Conservation (phyloP, 805 yeast genomes). For the Saitoella complicata region DNA sequence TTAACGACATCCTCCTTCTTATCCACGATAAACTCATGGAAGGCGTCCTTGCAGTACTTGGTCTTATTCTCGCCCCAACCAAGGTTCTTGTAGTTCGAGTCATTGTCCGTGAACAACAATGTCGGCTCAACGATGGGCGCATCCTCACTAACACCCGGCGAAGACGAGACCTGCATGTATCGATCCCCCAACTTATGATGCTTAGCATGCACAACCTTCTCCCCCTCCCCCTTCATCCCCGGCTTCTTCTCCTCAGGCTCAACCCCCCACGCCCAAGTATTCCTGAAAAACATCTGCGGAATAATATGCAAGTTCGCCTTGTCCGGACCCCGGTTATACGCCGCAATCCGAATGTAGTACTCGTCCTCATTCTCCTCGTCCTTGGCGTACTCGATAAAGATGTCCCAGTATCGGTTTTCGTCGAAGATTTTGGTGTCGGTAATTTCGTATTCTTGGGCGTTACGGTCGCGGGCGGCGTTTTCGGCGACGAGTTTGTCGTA, state of each 20-base stretch:
- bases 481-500: conserved; percentile 56
- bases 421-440: conserved; percentile 55
- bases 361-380: conserved; percentile 68
- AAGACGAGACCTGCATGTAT: conserved; percentile 59
- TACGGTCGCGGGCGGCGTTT: conserved; percentile 47
- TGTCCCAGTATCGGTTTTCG: conserved; percentile 67
- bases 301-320: conserved; percentile 78
- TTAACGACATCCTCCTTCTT: conserved; percentile 46
- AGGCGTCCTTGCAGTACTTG: conserved; percentile 68
- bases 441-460: conserved; percentile 64
- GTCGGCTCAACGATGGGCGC: conserved; percentile 57
- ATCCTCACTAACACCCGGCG: conserved; percentile 52
- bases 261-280: conserved; percentile 87
- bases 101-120: conserved; percentile 76
- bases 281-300: conserved; percentile 73
- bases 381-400: conserved; percentile 80
- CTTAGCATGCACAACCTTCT: conserved; percentile 34
- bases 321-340: conserved; percentile 65
- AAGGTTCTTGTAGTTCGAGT: conserved; percentile 55
- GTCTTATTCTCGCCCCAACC: conserved; percentile 47
- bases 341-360: conserved; percentile 67
- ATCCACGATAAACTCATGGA: conserved; percentile 65
- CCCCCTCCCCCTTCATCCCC: conserved; percentile 19
- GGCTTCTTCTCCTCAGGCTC: conserved; percentile 36
- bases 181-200: conserved; percentile 57